Evolutionary conservation across 2,329 filamentous ascomycete species (phyloP), one percentile per base, ranked within the genome.

Genomic region (Elsinoe ampelina): DNA sequence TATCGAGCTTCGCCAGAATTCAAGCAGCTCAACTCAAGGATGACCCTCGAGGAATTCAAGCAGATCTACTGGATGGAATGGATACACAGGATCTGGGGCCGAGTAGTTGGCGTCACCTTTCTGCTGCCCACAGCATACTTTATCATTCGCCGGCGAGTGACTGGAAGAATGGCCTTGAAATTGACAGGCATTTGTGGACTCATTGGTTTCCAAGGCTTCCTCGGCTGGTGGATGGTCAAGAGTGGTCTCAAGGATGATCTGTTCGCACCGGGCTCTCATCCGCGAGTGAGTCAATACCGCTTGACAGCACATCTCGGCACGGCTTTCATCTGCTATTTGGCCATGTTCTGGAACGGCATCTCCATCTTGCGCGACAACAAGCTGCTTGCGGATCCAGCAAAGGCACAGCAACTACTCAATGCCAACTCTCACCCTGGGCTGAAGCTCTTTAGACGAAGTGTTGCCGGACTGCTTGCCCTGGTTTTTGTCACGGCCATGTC

Each of bases 171-270:
- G 85, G 84, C 89, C 13, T 70, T 77, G 64, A 85, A 87, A 61
- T 78, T 98, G 12, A 74, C 83, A 39, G 92, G 90, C 11, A 97
- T 98, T 61, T 88, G 89, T 42, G 82, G 80, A 50, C 77, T 97
- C 64, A 96, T 98, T 66, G 93, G 89, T 56, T 93, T 95, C 71
- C 93, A 98, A 71, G 93, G 93, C 43, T 82, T 93, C 66, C 85
- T 98, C 61, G 93, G 93, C 56, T 98, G 93, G 93, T 98, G 93
- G 90, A 98, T 98, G 93, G 93, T 98, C 64, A 95, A 95, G 73
- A 95, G 88, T 10, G 93, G 93, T 1, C 78, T 98, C 61, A 95
- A 92, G 70, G 93, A 97, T 68, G 93, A 98, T 70, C 80, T 98
- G 26, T 96, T 98, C 68, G 88, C 88, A 17, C 86, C 89, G 2